Conservation (phyloP, 2,329 filamentous ascomycete species). For the Neofusicoccum laricinum region DNA sequence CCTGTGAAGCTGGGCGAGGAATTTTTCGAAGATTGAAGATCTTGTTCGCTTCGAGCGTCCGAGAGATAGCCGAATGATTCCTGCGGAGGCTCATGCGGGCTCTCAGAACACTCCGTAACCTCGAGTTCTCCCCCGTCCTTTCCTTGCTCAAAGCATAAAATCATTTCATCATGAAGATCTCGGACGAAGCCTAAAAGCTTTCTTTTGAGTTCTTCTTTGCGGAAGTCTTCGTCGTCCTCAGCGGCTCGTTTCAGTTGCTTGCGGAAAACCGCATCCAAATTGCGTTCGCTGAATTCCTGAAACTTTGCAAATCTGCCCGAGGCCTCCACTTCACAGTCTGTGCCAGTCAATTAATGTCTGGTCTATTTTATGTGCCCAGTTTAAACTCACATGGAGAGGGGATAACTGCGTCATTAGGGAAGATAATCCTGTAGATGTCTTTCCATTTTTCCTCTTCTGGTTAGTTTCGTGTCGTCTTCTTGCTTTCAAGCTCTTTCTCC, state of each 20-base stretch:
- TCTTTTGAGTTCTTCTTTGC: neutral
- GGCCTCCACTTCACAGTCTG: neutral
- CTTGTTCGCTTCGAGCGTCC: no score
- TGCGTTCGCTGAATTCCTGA: neutral
- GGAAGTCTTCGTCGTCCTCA: neutral
- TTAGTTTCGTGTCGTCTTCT: neutral
- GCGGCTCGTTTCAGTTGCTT: neutral
- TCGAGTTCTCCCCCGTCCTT: neutral
- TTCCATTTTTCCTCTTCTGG: neutral
- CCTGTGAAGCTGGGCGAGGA: no score
- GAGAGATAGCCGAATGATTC: no score
- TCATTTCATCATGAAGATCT: neutral
- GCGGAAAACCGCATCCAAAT: neutral
- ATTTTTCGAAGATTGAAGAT: no score
- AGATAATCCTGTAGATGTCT: neutral
- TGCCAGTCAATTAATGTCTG: fast-evolving
- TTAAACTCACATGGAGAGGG: neutral
- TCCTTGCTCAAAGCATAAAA: neutral
- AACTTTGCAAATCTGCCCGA: neutral
- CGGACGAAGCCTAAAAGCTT: neutral
- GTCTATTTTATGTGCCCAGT: fast-evolving
- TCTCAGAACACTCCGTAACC: neutral
- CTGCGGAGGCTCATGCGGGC: no score
- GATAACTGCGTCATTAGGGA: neutral
- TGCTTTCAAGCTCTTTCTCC: neutral